Base-by-base conservation (phyloP, 140 eudicot species). In the Cichorium intybus region DNA sequence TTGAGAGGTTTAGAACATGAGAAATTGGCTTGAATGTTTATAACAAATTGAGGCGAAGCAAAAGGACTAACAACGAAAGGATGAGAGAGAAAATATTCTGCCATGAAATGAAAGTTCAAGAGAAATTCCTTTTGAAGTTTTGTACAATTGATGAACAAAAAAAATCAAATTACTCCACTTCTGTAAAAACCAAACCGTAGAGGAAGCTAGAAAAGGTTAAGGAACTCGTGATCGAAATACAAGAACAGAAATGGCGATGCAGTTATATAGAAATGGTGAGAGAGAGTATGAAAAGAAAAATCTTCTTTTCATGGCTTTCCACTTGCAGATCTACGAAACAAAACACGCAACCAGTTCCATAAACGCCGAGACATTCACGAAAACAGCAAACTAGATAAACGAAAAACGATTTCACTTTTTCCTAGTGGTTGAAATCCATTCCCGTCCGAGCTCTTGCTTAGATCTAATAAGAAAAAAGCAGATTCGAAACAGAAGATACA, bases 301-400 rank as follows among this genome's bases (percentile, higher is more conserved):
- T 60, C 81, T 62, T 50, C 74, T 67, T 85, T 85, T 82, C 76
- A 82, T 70, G 58, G 76, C 56, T 85, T 88, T 75, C 87, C 90
- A 64, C 54, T 88, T 73, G 84, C 96, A 88, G 96, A 88, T 88
- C 96, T 85, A 85, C 66, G 81, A 80, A 48, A 57, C 75, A 81
- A 67, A 75, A 60, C 77, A 70, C 76, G 79, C 86, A 76, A 84
- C 72, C 50, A 72, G 69, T 64, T 77, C 93, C 73, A 80, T 68
- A 82, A 79, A 75, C 80, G 63, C 78, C 65, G 45, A 80, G 62
- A 64, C 79, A 80, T 72, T 82, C 95, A 82, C 87, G 33, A 74
- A 82, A 80, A 86, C 73, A 79, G 87, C 69, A 64, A 64, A 58
- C 53, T 49, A 23, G 43, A 67, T 39, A 16, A 8, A 16, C n/a